These are phyloP conservation scores for carrot (Daucus carota) DNA, from an alignment of 129 eudicot genomes.

Conservation along the genomic window DH1_v3.0 NC_030384.2:45405001-45405500, in stretches of 20 bases:
- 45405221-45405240: constrained; percentile 83
- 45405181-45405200: constrained; percentile 94
- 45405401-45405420: constrained; percentile 65
- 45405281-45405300: constrained; percentile 96
- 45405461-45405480: constrained; percentile 87
- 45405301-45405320: constrained; percentile 72
- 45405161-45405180: constrained; percentile 77
- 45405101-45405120: constrained; percentile 82
- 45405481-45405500: constrained; percentile 53
- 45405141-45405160: constrained; percentile 86
- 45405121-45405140: constrained; percentile 73
- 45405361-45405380: constrained; percentile 78
- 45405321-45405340: constrained; percentile 77
- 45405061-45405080: constrained; percentile 67
- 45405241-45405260: constrained; percentile 85
- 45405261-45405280: constrained; percentile 84
- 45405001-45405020: constrained; percentile 97
- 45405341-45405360: constrained; percentile 64
- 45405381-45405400: constrained; percentile 87
- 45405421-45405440: constrained; percentile 90
- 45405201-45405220: constrained; percentile 87
- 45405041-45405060: constrained; percentile 80
- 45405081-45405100: constrained; percentile 92
- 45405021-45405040: constrained; percentile 82
- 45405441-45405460: constrained; percentile 90